Conservation (phyloP, 1,139 yeast species). For the Saccharomyces hybrid region DNA sequence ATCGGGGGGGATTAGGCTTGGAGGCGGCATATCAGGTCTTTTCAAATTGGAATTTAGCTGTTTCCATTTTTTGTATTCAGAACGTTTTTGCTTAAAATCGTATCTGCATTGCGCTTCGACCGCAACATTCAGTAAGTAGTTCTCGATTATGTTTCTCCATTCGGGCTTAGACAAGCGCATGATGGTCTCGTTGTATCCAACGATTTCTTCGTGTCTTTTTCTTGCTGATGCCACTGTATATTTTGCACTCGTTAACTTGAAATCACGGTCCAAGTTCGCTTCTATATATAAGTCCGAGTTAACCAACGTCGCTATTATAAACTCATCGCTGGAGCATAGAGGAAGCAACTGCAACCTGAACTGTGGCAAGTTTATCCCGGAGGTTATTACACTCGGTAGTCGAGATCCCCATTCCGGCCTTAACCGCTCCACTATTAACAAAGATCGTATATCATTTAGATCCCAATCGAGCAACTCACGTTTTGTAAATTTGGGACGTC, state of each 20-base stretch:
- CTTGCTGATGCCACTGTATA: constrained; percentile 54
- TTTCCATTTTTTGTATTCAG: constrained; percentile 37
- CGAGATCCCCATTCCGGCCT: constrained; percentile 46
- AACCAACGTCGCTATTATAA: constrained; percentile 42
- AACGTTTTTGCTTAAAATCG: constrained; percentile 46
- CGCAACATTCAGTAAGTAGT: constrained; percentile 52
- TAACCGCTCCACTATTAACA: constrained; percentile 43
- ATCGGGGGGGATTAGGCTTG: constrained; percentile 20
- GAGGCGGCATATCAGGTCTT: constrained; percentile 31
- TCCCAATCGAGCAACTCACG: constrained; percentile 58
- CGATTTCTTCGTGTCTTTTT: constrained; percentile 36
- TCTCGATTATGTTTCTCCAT: constrained; percentile 64
- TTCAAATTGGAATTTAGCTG: constrained; percentile 19
- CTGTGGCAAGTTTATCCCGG: constrained; percentile 17
- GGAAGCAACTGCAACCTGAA: constrained; percentile 42
- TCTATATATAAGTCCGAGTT: constrained; percentile 38
- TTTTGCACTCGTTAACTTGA: constrained; percentile 49
- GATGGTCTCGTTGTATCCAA: constrained; percentile 1
- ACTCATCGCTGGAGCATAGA: constrained; percentile 40
- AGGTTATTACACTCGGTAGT: constrained; percentile 38
- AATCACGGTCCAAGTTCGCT: constrained; percentile 37
- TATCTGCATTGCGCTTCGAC: constrained; percentile 62
- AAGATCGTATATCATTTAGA: constrained; percentile 53
- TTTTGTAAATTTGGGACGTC: constrained; percentile 53
- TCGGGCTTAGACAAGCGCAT: constrained; percentile 41